Conservation (phyloP, 805 yeast species). For the Pichia kluyveri region DNA sequence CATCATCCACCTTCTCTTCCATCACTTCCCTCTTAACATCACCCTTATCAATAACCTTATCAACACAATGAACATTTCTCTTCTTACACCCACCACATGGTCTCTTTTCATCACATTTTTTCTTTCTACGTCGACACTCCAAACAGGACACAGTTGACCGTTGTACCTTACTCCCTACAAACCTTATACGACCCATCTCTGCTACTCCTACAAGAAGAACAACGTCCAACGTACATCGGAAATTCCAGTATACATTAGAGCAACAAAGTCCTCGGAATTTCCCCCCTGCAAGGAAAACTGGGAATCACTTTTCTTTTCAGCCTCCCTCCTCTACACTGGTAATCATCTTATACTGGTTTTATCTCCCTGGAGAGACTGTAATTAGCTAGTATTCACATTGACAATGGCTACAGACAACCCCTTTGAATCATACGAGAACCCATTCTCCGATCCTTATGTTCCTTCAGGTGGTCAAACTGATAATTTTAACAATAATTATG, state of each 20-base stretch:
- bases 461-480: neutral
- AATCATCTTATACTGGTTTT: neutral
- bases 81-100: conserved; percentile 36
- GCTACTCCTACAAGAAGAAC: no score
- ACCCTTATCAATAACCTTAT: neutral
- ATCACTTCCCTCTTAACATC: no score
- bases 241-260: no score
- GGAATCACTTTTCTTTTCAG: neutral
- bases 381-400: neutral
- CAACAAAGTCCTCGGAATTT: neutral
- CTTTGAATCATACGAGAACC: conserved; percentile 7
- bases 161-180: conserved; percentile 1
- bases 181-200: conserved; percentile 1
- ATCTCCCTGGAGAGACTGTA: neutral
- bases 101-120: conserved; percentile 33
- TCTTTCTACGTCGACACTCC: conserved; percentile 38
- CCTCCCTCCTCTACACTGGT: no score
- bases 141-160: neutral
- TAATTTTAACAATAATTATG: neutral
- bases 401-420: conserved; percentile 6
- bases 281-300: neutral
- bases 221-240: neutral
- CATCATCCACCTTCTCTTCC: no score
- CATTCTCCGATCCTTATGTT: conserved; percentile 7
- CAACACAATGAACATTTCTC: conserved; percentile 20